Conservation (phyloP, 139 green algal species). For the Astrephomene gubernaculifera region DNA sequence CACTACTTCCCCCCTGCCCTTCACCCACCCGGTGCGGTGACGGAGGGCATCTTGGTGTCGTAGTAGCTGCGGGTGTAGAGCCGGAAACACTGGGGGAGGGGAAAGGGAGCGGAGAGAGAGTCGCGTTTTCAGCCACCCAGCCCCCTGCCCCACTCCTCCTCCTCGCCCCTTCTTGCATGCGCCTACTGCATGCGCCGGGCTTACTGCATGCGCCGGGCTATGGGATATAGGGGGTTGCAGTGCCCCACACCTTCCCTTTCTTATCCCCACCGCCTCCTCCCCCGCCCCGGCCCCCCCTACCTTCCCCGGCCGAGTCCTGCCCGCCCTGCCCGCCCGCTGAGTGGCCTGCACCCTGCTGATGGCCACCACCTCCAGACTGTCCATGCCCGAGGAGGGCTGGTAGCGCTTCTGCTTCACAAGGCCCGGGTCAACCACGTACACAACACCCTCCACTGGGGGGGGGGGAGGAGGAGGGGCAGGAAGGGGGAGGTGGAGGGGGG, state of each 20-base stretch:
- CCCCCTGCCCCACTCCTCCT: too few relatives aligned
- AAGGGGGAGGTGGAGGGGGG: not conserved
- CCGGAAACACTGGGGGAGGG: constrained; percentile 85
- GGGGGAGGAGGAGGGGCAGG: not conserved
- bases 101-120: not conserved
- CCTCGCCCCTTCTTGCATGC: too few relatives aligned
- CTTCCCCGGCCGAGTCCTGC: constrained; percentile 86
- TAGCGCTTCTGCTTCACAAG: constrained; percentile 96
- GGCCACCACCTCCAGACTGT: constrained; percentile 84
- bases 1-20: not conserved
- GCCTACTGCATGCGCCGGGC: too few relatives aligned
- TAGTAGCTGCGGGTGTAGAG: constrained; percentile 91
- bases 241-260: too few relatives aligned
- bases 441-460: constrained; percentile 78
- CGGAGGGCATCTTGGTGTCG: constrained; percentile 84
- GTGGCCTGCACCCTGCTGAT: constrained; percentile 90
- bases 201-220: too few relatives aligned
- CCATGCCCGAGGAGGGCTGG: constrained; percentile 87
- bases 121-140: too few relatives aligned
- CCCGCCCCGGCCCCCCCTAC: constrained; percentile 36
- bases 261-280: too few relatives aligned
- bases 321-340: constrained; percentile 91
- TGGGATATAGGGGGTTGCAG: too few relatives aligned
- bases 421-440: constrained; percentile 93
- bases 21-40: constrained; percentile 54